Percentiles rank a stretch among this genome's conserved stretches.
These are phyloP conservation scores for Suhomyces tanzawaensis DNA, from an alignment of 805 yeast species.

Conservation along the genomic window DNA sequence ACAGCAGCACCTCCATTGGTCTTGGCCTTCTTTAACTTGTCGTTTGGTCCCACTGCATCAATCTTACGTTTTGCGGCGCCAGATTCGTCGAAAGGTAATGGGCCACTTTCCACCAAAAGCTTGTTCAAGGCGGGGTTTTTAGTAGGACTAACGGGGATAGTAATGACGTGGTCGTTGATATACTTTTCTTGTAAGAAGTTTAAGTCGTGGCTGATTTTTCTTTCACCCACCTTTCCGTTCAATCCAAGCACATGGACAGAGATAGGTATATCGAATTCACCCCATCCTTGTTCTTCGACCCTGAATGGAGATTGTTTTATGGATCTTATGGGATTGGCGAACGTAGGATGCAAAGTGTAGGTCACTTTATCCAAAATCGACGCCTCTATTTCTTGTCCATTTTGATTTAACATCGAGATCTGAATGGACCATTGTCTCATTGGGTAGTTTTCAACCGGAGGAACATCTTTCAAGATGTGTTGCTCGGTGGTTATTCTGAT, in stretches of 20 bases:
- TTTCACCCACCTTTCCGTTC: slow-evolving; percentile 82
- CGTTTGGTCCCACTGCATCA: slow-evolving; percentile 13
- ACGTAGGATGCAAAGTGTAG: slow-evolving; percentile 92
- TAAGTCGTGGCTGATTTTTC: slow-evolving; percentile 82
- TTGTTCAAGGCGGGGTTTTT: slow-evolving; percentile 67
- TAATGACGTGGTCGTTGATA: slow-evolving; percentile 71
- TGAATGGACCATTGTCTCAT: slow-evolving; percentile 92
- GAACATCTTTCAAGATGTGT: slow-evolving; percentile 73
- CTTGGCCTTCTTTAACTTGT: slow-evolving; percentile 48
- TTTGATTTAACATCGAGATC: slow-evolving; percentile 69
- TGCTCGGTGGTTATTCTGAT: slow-evolving; percentile 86
- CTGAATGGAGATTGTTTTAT: slow-evolving; percentile 80
- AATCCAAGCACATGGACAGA: slow-evolving; percentile 61
- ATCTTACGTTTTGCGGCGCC: slow-evolving; percentile 26
- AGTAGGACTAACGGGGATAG: slow-evolving; percentile 58
- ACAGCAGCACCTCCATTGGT: slow-evolving; percentile 47
- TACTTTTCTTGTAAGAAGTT: slow-evolving; percentile 79
- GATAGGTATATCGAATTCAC: slow-evolving; percentile 89
- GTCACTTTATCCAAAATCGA: slow-evolving; percentile 87
- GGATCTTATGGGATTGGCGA: slow-evolving; percentile 81
- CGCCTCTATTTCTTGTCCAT: slow-evolving; percentile 84
- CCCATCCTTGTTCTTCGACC: slow-evolving; percentile 96
- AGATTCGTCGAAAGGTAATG: slow-evolving; percentile 56
- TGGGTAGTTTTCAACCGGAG: slow-evolving; percentile 88
- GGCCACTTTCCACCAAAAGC: slow-evolving; percentile 76